Evolutionary conservation across 1,139 yeast genomes (phyloP).

Genomic region (Saccharomyces hybrid): DNA sequence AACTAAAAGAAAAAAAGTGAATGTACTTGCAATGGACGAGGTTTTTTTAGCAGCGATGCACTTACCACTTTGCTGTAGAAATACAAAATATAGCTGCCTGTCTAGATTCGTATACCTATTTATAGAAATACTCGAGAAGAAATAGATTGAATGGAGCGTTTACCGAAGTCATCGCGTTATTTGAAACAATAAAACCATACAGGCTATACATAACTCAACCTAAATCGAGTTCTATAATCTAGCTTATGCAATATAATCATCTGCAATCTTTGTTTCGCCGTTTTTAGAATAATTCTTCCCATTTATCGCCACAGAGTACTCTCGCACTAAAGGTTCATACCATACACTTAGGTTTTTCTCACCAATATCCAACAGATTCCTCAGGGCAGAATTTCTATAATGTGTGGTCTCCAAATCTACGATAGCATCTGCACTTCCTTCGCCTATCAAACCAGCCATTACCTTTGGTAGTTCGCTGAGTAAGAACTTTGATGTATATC

Average conservation of each 20-base stretch:
- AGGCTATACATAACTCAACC: neutral
- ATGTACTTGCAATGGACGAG: neutral
- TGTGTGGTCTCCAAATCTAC: slow-evolving; percentile 30
- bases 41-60: too few species aligned
- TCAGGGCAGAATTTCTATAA: slow-evolving; percentile 28
- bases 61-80: neutral
- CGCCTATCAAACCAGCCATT: slow-evolving; percentile 30
- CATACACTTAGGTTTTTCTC: slow-evolving; percentile 27
- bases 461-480: slow-evolving; percentile 28
- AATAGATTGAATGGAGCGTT: neutral
- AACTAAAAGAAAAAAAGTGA: neutral
- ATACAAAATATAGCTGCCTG: neutral
- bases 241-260: neutral
- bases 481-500: slow-evolving; percentile 24
- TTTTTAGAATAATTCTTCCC: neutral
- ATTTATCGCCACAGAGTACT: neutral
- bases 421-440: slow-evolving; percentile 18
- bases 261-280: neutral
- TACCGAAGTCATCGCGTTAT: neutral
- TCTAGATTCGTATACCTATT: neutral
- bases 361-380: slow-evolving; percentile 21
- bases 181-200: neutral
- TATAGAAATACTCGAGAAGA: neutral
- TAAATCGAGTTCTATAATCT: neutral
- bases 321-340: slow-evolving; percentile 24